Base-by-base conservation (phyloP, 345 rosid species). In the Citrus trifoliata region DNA sequence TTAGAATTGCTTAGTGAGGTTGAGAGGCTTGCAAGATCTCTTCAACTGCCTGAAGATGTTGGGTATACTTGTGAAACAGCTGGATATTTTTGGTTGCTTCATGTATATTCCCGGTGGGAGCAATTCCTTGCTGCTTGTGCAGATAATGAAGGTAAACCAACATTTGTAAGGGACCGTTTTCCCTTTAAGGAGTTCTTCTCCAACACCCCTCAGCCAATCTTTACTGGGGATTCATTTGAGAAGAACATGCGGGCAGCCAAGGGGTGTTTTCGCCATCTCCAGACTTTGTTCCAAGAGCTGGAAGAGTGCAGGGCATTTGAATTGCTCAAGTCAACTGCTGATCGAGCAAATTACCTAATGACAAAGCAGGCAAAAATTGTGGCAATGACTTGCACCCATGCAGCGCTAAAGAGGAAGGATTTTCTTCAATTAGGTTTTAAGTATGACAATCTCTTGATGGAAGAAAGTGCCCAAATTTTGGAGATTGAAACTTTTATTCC, bases 351-450 rank as follows among this genome's bases (percentile, higher is more conserved):
- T 88, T 94, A 96, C 78, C 83, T 94, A 78, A 96, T 96, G 99
- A 94, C 97, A 71, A 94, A 96, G 88, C 99, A 96, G 83, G 98
- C 99, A 53, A 96, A 96, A 88, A 90, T 96, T 81, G 99, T 96
- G 68, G 99, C 99, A 76, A 96, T 96, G 99, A 94, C 99, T 19
- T 96, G 99, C 86, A 96, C 99, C 53, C 99, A 96, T 89, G 99
- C 99, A 4, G 99, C 99, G 22, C 83, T 96, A 66, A 95, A 95
- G 85, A 90, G 99, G 88, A 94, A 93, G 85, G 99, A 95, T 82
- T 95, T 95, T 84, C 99, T 95, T 79, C 95, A 93, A 80, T 83
- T 95, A 78, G 99, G 99, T 67, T 96, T 96, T 88, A 96, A 96
- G 83, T 96, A 96, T 80, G 99, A 96, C 79, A 96, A 96, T 91